Evolutionary conservation across 345 rosid genomes (phyloP).

Genomic region (Turritis glabra): DNA sequence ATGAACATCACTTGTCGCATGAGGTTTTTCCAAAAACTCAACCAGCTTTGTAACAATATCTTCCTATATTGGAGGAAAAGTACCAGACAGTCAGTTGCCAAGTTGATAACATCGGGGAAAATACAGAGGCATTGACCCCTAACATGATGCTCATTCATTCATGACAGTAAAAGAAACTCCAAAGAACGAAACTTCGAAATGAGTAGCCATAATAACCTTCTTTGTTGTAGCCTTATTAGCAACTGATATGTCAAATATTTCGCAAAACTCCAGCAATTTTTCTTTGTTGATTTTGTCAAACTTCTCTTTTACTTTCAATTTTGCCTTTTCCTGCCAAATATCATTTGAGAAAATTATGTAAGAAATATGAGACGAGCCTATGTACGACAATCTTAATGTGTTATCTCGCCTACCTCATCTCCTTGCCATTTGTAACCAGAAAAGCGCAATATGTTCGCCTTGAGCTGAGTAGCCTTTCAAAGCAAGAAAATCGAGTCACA

Average conservation of each 20-base stretch:
- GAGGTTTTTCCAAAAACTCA: conserved; percentile 84
- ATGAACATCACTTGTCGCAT: conserved; percentile 57
- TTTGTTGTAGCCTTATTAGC: conserved; percentile 60
- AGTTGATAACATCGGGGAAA: not conserved
- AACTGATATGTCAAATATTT: conserved; percentile 72
- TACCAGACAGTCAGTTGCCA: conserved; percentile 17
- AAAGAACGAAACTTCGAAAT: not conserved
- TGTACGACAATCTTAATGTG: not conserved
- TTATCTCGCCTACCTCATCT: conserved; percentile 60
- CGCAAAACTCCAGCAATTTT: conserved; percentile 79
- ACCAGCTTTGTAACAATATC: conserved; percentile 67
- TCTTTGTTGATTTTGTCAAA: conserved; percentile 86
- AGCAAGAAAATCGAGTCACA: conserved; percentile 36
- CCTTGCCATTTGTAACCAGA: conserved; percentile 94
- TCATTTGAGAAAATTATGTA: not conserved
- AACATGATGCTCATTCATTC: not conserved
- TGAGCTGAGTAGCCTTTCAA: conserved; percentile 81
- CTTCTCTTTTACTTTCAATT: conserved; percentile 71
- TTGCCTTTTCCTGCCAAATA: conserved; percentile 75
- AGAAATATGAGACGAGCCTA: not conserved
- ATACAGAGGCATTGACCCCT: not conserved
- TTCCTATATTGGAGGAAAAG: conserved; percentile 56
- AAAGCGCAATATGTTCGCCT: conserved; percentile 75
- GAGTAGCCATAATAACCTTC: conserved; percentile 56
- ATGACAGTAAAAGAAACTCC: not conserved